phyloP scores from a whole-genome alignment of 2,329 filamentous ascomycete genomes.

The Diaporthe citrichinensis region DNA sequence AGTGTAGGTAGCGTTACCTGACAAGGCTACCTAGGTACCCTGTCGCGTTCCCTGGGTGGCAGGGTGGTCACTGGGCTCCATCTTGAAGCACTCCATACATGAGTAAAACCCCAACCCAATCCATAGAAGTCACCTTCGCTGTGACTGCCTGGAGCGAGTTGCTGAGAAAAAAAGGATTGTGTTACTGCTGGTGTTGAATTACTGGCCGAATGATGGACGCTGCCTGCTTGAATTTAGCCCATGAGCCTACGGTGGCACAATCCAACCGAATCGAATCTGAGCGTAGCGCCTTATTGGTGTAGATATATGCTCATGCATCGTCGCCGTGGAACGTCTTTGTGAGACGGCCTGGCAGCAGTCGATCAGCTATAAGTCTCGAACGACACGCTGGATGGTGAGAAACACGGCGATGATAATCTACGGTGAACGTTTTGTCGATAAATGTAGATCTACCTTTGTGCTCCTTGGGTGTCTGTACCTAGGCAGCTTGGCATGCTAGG shows the following conservation, averaged over 20 bases:
- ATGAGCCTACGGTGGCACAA: not conserved
- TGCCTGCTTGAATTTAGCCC: not conserved
- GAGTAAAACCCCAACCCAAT: not conserved
- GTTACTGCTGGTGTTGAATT: not conserved
- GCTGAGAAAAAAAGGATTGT: not conserved
- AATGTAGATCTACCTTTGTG: not conserved
- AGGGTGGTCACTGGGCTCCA: not conserved
- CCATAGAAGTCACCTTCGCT: not conserved
- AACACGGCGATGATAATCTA: not conserved
- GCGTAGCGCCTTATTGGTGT: too few relatives aligned
- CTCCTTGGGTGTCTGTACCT: not conserved
- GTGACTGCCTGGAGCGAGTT: not conserved
- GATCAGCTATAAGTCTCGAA: not conserved
- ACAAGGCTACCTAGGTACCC: slow-evolving; percentile 3
- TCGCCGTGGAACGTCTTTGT: not conserved
- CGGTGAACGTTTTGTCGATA: not conserved
- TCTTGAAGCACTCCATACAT: not conserved
- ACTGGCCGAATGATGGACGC: not conserved
- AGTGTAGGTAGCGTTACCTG: not conserved
- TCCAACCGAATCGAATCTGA: not conserved
- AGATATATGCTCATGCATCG: not conserved
- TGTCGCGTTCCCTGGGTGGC: not conserved
- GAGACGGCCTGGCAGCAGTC: not conserved
- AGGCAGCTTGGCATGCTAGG: not conserved
- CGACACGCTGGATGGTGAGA: not conserved